Base-by-base conservation (phyloP, 1,284 basidiomycete species). In the Dichomitus squalens region DNA sequence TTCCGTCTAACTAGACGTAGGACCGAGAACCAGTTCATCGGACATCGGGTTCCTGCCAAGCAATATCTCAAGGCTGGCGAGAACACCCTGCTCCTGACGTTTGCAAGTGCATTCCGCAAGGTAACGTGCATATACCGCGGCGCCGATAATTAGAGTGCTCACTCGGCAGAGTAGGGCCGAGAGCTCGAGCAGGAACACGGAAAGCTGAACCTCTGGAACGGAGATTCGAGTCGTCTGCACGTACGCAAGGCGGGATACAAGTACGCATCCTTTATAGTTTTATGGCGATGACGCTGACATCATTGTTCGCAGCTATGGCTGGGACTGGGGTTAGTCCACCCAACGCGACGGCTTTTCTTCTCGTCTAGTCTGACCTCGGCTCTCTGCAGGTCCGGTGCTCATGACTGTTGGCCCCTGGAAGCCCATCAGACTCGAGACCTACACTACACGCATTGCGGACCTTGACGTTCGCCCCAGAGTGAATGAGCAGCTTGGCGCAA, bases 181-280 rank as follows among this genome's bases (percentile, higher is more conserved):
- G 82, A 81, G 54, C 72, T 88, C 3, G 88, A 92, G 66, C 82
- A 85, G 64, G 64, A 79, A 49, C 76, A 88, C 56, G 80, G 78
- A 7, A 89, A 87, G 68, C 70, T 82, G 35, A 72, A 79, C 1
- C 75, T 90, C 3, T 94, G 91, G 93, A 96, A 96, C 67, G 94
- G 94, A 5, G 92, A 95, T 69, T 87, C 90, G 0, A 91, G 88
- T 64, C 83, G 94, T 39, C 76, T 95, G 23, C 91, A 95, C 68
- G 88, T 95, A 41, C 85, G 94, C 50, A 95, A 95, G 73, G 92
- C 93, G 1, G 90, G 93, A 69, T 96, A 94, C 77, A 90, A 90
- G 82, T 92, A n/a, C 27, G 39, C n/a, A 31, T 21, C 20, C 7
- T 35, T 12, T 4, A 8, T 4, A 4, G 16, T 29, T 18, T 3